Percentiles rank a stretch among this genome's conserved stretches.
phyloP scores from a whole-genome alignment of 257 asterid genomes.

The Rehmannia glutinosa region DNA sequence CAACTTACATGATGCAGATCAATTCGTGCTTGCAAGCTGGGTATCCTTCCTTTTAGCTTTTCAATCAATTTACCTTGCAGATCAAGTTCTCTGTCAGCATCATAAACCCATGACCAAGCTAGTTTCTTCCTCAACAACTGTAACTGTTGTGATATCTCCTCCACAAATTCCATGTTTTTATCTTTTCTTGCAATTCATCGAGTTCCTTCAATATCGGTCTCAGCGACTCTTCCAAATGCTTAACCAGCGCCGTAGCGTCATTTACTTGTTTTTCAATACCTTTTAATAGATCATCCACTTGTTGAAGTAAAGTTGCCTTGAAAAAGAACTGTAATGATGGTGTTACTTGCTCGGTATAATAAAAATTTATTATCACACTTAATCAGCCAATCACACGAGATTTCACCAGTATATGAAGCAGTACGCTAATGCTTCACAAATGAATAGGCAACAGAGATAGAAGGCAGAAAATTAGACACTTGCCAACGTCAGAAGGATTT shows the following conservation, averaged over 20 bases:
- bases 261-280: slow-evolving; percentile 56
- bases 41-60: slow-evolving; percentile 59
- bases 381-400: slow-evolving; percentile 15
- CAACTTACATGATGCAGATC: slow-evolving; percentile 57
- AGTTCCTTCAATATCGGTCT: slow-evolving; percentile 72
- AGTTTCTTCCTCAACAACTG: slow-evolving; percentile 66
- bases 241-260: slow-evolving; percentile 59
- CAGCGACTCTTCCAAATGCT: slow-evolving; percentile 66
- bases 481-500: background rate
- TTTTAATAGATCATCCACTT: slow-evolving; percentile 68
- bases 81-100: slow-evolving; percentile 55
- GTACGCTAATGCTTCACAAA: background rate
- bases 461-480: background rate
- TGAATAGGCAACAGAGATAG: background rate
- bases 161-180: slow-evolving; percentile 80
- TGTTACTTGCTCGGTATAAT: slow-evolving; percentile 15
- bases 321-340: slow-evolving; percentile 69
- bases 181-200: slow-evolving; percentile 76
- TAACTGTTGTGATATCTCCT: slow-evolving; percentile 68
- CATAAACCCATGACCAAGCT: slow-evolving; percentile 96
- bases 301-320: slow-evolving; percentile 97
- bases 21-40: slow-evolving; percentile 60
- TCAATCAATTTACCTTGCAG: slow-evolving; percentile 45
- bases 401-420: slow-evolving; percentile 11
- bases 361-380: background rate